Conservation (phyloP, 129 eudicot species). For the Helianthus annuus region DNA sequence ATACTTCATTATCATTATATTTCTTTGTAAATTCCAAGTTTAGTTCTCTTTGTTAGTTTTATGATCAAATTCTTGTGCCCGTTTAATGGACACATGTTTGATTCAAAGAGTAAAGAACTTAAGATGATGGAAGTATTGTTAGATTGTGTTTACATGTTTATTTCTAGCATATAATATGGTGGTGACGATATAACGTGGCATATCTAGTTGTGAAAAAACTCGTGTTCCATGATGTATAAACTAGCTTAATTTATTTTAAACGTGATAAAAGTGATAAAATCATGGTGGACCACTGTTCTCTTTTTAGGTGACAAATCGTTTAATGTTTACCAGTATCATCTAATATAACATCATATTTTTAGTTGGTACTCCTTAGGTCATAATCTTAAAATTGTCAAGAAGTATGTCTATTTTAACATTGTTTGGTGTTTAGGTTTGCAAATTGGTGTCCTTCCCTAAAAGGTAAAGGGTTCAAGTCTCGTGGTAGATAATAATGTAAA, state of each 20-base stretch:
- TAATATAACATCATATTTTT: neutral
- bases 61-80: neutral
- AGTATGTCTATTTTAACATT: neutral
- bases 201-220: neutral
- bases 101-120: neutral
- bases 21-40: conserved; percentile 25
- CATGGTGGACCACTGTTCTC: neutral
- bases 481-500: no score
- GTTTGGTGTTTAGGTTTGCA: neutral
- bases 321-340: neutral
- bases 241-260: neutral
- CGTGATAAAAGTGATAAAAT: neutral
- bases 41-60: neutral
- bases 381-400: neutral
- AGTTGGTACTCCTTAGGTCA: neutral
- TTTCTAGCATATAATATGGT: neutral
- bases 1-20: conserved; percentile 3
- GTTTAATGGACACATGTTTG: neutral
- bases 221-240: neutral
- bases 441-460: no score
- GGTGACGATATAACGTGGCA: neutral
- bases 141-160: neutral
- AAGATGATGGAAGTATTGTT: neutral
- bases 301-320: neutral
- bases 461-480: no score